Percentiles rank a stretch among this genome's conserved stretches.
These are phyloP conservation scores for Starmerella stellata DNA, from an alignment of 805 yeast genomes.

Conservation along the genomic window DNA sequence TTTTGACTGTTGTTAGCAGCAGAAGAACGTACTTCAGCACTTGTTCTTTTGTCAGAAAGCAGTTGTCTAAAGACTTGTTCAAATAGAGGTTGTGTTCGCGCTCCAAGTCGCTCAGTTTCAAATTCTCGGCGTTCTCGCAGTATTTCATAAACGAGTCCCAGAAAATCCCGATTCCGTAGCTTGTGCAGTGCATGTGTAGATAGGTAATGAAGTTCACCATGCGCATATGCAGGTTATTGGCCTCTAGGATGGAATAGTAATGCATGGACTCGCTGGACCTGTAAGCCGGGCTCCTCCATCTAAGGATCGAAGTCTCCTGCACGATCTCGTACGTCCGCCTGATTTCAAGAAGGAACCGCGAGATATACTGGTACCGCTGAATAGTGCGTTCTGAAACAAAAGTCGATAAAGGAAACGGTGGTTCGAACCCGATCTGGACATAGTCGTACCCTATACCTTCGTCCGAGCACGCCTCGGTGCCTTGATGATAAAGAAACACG, in stretches of 20 bases:
- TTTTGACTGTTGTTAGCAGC: conserved; percentile 26
- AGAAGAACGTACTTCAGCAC: conserved; percentile 29
- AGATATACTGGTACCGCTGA: conserved; percentile 61
- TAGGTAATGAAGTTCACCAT: conserved; percentile 42
- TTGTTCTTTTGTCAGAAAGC: conserved; percentile 43
- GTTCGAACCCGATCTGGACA: conserved; percentile 24
- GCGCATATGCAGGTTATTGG: conserved; percentile 25
- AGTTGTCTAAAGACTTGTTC: conserved; percentile 45
- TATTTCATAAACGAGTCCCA: conserved; percentile 32
- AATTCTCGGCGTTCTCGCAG: conserved; percentile 17
- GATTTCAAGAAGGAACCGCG: conserved; percentile 49
- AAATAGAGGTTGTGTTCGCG: conserved; percentile 37
- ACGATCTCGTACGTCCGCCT: conserved; percentile 42
- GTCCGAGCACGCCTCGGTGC: background rate
- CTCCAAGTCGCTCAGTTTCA: conserved; percentile 30
- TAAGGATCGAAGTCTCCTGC: conserved; percentile 55
- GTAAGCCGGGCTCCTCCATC: conserved; percentile 45
- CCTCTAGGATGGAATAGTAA: conserved; percentile 7
- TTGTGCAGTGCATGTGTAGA: conserved; percentile 36
- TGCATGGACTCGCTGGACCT: conserved; percentile 28
- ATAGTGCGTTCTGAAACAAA: conserved; percentile 52
- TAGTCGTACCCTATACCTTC: conserved; percentile 20
- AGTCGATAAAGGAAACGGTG: conserved; percentile 78
- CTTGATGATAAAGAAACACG: conserved; percentile 1
- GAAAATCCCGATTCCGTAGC: conserved; percentile 41